Conservation (phyloP, 352 stramenopile species). For the Globisporangium lucens region DNA sequence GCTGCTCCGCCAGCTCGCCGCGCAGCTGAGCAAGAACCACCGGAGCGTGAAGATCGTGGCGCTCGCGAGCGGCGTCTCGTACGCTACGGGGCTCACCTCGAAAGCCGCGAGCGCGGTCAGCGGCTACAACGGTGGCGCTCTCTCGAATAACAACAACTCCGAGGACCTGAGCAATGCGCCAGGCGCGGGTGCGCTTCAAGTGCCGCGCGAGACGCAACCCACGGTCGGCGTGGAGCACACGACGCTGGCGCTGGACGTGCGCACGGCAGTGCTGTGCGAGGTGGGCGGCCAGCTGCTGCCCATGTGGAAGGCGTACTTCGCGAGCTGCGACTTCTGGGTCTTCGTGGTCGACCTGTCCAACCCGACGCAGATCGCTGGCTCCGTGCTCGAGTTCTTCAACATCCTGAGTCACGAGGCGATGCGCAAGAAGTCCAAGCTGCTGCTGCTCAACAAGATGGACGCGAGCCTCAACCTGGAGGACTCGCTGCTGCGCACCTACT, state of each 20-base stretch:
- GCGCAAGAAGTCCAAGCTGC: slow-evolving; percentile 52
- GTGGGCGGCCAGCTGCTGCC: slow-evolving; percentile 62
- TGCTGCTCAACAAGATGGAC: slow-evolving; percentile 76
- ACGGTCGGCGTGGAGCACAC: slow-evolving; percentile 66
- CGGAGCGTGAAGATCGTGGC: slow-evolving; percentile 36
- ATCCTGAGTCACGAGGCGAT: slow-evolving; percentile 52
- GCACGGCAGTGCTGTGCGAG: slow-evolving; percentile 47
- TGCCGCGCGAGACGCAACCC: slow-evolving; percentile 45
- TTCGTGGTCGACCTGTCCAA: slow-evolving; percentile 68
- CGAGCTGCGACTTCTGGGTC: slow-evolving; percentile 62
- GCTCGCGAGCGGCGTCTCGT: slow-evolving; percentile 20
- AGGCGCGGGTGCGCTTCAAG: background rate
- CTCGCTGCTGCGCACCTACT: slow-evolving; percentile 41
- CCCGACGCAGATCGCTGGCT: slow-evolving; percentile 38
- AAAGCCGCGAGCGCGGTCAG: slow-evolving; percentile 9
- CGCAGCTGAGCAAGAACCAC: slow-evolving; percentile 39
- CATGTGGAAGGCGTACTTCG: slow-evolving; percentile 74
- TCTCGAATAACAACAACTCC: background rate
- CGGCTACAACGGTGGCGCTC: background rate
- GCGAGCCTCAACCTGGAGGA: slow-evolving; percentile 43
- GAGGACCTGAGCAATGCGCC: slow-evolving; percentile 16
- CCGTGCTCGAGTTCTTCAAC: slow-evolving; percentile 63
- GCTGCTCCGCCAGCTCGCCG: slow-evolving; percentile 55
- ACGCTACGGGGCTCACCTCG: slow-evolving; percentile 8
- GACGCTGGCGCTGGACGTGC: slow-evolving; percentile 39